Evolutionary conservation across 371 early-diverging fungal genomes (phyloP), one percentile per base, ranked within the genome.

Genomic region (Catenaria anguillulae): DNA sequence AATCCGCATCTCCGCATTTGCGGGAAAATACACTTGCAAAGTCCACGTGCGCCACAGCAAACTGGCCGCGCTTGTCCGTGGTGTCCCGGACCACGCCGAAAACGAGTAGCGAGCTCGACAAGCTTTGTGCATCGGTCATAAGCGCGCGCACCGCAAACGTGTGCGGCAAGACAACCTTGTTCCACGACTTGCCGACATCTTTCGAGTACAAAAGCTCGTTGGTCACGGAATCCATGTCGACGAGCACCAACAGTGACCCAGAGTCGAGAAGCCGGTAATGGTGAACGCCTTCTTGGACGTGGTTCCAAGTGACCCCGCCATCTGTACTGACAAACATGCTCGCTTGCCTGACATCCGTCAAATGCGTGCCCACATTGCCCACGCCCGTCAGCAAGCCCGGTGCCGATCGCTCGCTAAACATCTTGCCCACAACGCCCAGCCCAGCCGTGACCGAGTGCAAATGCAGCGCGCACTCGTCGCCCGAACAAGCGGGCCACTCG

Each of bases 341-440:
- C 61, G 88, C 83, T 42, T 84, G 77, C 24, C 77, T 79, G 69
- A 86, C 88, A 23, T 79, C 77, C 35, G 77, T 58, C 23, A 94
- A 73, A 60, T 73, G 66, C 0, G 73, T 55, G 17, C 95, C 93
- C 19, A 90, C 93, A 63, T 79, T 87, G 12, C 97, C 97, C 13
- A 94, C 91, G 26, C 91, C 97, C 76, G 93, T 74, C 42, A 93
- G 68, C 15, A 90, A 73, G 48, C 97, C 97, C 0, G 93, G 83
- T 17, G 93, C 86, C 6, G 83, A 73, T 36, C 74, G 65, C 0
- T 86, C 77, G 5, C 89, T 84, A 65, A 85, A 88, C 0, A 90
- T 75, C 33, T 77, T 76, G 8, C 92, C 92, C 29, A 50, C 12
- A 13, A 72, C 63, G 59, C 83, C 77, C 37, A 73, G 75, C 4